A percentile compares a stretch with the other conserved stretches of the same genome.
Evolutionary conservation across 176 grass and related monocot genomes (phyloP).

Genomic region (Eragrostis nindensis): DNA sequence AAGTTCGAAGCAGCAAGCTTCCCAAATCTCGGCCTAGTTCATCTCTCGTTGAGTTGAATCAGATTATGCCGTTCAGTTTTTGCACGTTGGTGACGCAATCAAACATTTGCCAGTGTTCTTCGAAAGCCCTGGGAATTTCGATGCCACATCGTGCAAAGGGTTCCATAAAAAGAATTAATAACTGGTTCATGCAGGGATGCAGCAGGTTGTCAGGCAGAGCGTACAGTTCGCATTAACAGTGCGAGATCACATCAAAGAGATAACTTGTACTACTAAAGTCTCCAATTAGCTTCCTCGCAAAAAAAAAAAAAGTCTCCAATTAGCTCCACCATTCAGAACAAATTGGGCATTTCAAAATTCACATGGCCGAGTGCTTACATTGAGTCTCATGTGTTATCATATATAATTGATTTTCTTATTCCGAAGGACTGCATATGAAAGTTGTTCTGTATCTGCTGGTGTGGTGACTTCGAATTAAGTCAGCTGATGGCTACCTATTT

Average conservation of each 20-base stretch:
- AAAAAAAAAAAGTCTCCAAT: no score
- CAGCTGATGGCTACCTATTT: background rate
- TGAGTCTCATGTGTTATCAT: background rate
- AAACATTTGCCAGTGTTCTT: background rate
- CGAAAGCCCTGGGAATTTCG: background rate
- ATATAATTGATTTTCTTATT: background rate
- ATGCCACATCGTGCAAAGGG: background rate
- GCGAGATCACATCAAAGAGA: background rate
- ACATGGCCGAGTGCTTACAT: background rate
- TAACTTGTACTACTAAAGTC: background rate
- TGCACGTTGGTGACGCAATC: background rate
- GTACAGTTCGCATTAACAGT: background rate
- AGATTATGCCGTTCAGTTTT: background rate
- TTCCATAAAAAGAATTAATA: background rate
- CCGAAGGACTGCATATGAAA: background rate
- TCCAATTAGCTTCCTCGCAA: no score
- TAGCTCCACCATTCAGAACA: background rate
- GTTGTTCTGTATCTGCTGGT: background rate
- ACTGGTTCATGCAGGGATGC: no score
- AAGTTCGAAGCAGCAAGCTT: background rate
- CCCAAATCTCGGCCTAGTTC: background rate
- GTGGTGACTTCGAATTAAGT: background rate
- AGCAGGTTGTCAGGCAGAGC: no score
- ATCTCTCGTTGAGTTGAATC: background rate
- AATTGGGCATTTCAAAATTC: background rate